Percentiles rank a stretch among this genome's conserved stretches.
phyloP scores from a whole-genome alignment of 2,329 filamentous ascomycete genomes.

The Colletotrichum orchidophilum region DNA sequence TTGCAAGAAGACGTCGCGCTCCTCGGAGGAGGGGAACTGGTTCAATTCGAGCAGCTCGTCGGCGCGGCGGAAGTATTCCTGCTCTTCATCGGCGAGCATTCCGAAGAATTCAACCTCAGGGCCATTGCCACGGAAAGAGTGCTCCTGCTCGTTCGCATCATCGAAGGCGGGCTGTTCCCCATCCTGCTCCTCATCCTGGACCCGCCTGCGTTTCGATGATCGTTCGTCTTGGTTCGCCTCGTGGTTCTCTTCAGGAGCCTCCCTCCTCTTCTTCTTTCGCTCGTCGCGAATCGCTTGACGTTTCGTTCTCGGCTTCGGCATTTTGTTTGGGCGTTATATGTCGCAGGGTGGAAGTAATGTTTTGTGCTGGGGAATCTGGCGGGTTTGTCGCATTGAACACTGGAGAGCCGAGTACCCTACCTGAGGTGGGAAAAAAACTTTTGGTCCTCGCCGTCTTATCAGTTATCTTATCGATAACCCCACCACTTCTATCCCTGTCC shows the following conservation, averaged over 20 bases:
- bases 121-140: slow-evolving; percentile 38
- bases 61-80: slow-evolving; percentile 92
- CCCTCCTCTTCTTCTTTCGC: slow-evolving; percentile 50
- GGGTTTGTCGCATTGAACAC: neutral
- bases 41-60: slow-evolving; percentile 92
- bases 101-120: slow-evolving; percentile 86
- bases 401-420: neutral
- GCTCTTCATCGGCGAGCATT: slow-evolving; percentile 90
- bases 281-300: slow-evolving; percentile 50
- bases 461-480: slow-evolving; percentile 34
- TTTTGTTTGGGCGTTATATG: slow-evolving; percentile 37
- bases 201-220: slow-evolving; percentile 35
- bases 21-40: slow-evolving; percentile 81
- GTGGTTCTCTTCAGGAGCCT: slow-evolving; percentile 36
- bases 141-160: slow-evolving; percentile 40
- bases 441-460: slow-evolving; percentile 34
- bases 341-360: neutral
- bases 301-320: slow-evolving; percentile 57
- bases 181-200: slow-evolving; percentile 37
- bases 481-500: neutral
- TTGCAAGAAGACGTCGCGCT: slow-evolving; percentile 75
- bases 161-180: slow-evolving; percentile 33
- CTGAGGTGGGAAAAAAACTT: slow-evolving; percentile 25
- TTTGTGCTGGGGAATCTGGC: slow-evolving; percentile 1
- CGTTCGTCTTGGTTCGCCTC: slow-evolving; percentile 36